Conservation (phyloP, 2,329 filamentous ascomycete genomes). For the Diaporthe helianthi region DNA sequence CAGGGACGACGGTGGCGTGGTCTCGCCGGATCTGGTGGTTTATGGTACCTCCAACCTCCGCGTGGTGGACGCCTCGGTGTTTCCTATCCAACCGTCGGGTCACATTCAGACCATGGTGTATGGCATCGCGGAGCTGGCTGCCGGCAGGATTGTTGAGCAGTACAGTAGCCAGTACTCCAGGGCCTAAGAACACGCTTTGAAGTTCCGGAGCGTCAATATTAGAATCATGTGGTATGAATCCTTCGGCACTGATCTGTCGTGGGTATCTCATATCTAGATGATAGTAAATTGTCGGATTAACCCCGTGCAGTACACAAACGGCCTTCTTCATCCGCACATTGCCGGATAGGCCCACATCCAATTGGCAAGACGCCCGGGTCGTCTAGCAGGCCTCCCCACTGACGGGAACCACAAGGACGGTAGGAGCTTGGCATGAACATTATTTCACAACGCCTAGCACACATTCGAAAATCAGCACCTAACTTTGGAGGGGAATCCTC, state of each 20-base stretch:
- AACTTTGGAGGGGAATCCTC: not conserved
- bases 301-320: not conserved
- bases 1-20: constrained; percentile 25
- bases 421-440: not conserved
- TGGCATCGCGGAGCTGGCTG: constrained; percentile 23
- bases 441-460: not conserved
- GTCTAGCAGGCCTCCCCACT: not conserved
- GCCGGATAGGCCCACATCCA: too few species aligned
- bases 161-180: not conserved
- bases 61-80: constrained; percentile 26
- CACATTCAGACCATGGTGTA: constrained; percentile 19
- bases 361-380: too few species aligned
- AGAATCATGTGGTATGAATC: too few species aligned
- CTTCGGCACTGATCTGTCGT: not conserved
- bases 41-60: constrained; percentile 30
- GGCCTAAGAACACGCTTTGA: not conserved
- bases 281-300: not conserved
- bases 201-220: too few species aligned
- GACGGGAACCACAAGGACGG: not conserved
- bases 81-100: constrained; percentile 13
- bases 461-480: not conserved
- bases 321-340: not conserved
- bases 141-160: constrained; percentile 17
- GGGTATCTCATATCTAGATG: not conserved
- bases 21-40: constrained; percentile 27